A percentile compares a stretch with the other conserved stretches of the same genome.
Conservation (phyloP, 2,329 filamentous ascomycete species). For the Apiospora saccharicola region DNA sequence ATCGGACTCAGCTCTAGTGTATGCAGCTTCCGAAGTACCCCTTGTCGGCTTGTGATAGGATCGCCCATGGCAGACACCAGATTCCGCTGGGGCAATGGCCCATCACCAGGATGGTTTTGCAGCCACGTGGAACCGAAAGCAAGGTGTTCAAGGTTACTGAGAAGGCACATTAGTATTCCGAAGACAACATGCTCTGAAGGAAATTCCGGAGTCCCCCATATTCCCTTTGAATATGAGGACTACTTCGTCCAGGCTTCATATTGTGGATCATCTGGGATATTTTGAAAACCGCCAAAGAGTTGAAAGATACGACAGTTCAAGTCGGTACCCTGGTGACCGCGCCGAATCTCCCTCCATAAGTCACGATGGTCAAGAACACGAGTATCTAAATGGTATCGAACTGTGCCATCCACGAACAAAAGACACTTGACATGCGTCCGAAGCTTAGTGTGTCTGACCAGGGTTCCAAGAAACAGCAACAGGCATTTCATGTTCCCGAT, state of each 20-base stretch:
- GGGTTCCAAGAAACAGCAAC: neutral
- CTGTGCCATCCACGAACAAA: neutral
- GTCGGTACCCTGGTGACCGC: neutral
- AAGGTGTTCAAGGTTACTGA: neutral
- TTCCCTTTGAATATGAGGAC: neutral
- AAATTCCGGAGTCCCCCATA: neutral
- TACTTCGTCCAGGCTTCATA: neutral
- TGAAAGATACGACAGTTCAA: neutral
- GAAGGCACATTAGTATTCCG: neutral
- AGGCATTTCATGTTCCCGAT: neutral
- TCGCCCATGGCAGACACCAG: neutral
- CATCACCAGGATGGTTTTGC: neutral
- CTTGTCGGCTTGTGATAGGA: neutral
- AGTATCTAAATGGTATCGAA: neutral
- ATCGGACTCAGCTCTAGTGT: neutral
- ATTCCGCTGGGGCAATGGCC: neutral
- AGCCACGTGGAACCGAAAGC: neutral
- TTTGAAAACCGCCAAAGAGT: neutral
- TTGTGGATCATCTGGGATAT: neutral
- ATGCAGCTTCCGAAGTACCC: neutral
- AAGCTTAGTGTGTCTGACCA: neutral
- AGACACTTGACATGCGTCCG: neutral
- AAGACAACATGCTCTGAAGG: neutral
- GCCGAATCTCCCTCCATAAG: neutral
- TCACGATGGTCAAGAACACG: neutral